Conservation (phyloP, 306 rosid genomes). For the Benincasa hispida region DNA sequence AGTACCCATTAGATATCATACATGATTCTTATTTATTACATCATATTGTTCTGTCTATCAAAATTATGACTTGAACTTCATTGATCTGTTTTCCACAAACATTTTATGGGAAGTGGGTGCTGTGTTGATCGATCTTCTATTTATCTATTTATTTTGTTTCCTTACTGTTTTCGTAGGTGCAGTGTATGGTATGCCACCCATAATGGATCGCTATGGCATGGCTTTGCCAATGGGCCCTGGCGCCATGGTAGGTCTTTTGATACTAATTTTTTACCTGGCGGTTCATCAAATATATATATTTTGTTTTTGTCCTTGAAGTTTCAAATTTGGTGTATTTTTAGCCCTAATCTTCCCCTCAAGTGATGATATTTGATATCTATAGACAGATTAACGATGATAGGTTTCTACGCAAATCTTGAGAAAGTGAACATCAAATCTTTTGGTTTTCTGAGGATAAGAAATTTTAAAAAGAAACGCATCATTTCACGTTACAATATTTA, state of each 20-base stretch:
- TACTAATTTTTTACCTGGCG: neutral
- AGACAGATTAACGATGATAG: neutral
- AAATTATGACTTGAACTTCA: neutral
- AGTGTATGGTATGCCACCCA: conserved; percentile 73
- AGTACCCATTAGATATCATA: neutral
- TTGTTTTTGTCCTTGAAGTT: neutral
- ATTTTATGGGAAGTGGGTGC: neutral
- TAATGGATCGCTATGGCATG: conserved; percentile 79
- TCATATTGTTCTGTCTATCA: neutral
- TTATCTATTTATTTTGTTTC: neutral
- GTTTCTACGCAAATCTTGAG: neutral
- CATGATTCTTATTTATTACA: neutral
- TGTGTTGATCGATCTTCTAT: neutral
- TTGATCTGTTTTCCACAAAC: neutral
- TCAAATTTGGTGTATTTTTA: neutral
- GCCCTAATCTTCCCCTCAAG: neutral
- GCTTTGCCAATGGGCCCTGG: conserved; percentile 85
- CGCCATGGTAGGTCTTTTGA: conserved; percentile 46
- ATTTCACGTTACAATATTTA: neutral
- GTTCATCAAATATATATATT: too few relatives aligned
- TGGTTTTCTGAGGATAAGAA: neutral
- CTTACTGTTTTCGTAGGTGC: conserved; percentile 45
- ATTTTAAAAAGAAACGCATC: neutral
- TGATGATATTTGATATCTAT: neutral
- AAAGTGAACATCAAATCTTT: neutral